Evolutionary conservation across 2,329 filamentous ascomycete species (phyloP).

Genomic region (Cladophialophora immunda): DNA sequence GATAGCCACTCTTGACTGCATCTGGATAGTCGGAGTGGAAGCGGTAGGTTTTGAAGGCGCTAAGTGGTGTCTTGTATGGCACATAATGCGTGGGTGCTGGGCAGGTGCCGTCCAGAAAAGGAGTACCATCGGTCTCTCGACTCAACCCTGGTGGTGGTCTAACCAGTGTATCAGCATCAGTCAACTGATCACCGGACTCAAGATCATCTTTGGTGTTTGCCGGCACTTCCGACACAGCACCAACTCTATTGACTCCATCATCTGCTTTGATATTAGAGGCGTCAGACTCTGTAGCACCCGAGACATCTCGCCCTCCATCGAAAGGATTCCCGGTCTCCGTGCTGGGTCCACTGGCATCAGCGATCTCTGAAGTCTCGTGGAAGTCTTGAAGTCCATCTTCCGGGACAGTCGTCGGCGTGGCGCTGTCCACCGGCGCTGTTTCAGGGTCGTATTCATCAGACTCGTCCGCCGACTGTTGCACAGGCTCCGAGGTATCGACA

Average conservation of each 20-base stretch:
- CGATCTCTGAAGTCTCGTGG: slow-evolving; percentile 32
- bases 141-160: slow-evolving; percentile 21
- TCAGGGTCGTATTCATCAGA: slow-evolving; percentile 41
- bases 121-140: background rate
- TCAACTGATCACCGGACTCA: slow-evolving; percentile 27
- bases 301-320: background rate
- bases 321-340: background rate
- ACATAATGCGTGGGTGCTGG: slow-evolving; percentile 52
- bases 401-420: slow-evolving; percentile 24
- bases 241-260: background rate
- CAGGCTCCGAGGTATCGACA: slow-evolving; percentile 24
- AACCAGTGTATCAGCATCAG: slow-evolving; percentile 26
- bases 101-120: slow-evolving; percentile 20
- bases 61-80: slow-evolving; percentile 85
- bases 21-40: slow-evolving; percentile 82
- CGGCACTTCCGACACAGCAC: slow-evolving; percentile 24
- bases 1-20: slow-evolving; percentile 76
- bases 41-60: slow-evolving; percentile 84
- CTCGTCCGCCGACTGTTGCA: slow-evolving; percentile 29
- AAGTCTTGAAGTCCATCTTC: slow-evolving; percentile 34
- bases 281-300: slow-evolving; percentile 6
- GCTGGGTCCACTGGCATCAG: slow-evolving; percentile 3
- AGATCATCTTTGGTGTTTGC: slow-evolving; percentile 26
- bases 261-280: slow-evolving; percentile 3
- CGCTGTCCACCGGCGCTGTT: slow-evolving; percentile 46